Evolutionary conservation across 208 protist genomes (phyloP).

Genomic region (Crithidia fasciculata): DNA sequence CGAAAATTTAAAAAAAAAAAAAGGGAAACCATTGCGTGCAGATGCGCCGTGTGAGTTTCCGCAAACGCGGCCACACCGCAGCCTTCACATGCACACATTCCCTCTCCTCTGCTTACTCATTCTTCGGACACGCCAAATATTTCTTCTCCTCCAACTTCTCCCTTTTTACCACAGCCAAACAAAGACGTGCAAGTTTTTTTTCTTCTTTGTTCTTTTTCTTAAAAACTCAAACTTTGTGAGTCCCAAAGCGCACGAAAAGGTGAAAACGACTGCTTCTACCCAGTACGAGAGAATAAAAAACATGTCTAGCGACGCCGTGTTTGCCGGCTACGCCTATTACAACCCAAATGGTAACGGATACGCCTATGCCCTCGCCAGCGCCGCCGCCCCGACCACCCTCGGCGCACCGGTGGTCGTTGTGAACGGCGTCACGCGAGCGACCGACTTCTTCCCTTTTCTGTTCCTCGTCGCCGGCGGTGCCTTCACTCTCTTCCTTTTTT

Average conservation of each 20-base stretch:
- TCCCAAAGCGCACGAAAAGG: no score
- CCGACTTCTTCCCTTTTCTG: constrained; percentile 27
- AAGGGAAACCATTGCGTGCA: no score
- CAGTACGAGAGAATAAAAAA: no score
- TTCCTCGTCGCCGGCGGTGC: constrained; percentile 23
- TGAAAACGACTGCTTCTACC: no score
- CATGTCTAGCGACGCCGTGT: constrained; percentile 1
- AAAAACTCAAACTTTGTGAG: not conserved
- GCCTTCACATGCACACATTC: no score
- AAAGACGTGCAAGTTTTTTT: not conserved
- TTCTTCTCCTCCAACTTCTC: no score
- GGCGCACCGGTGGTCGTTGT: constrained; percentile 15
- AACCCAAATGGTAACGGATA: constrained; percentile 22
- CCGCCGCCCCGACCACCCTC: not conserved
- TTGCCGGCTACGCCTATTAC: constrained; percentile 32
- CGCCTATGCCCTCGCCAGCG: constrained; percentile 10
- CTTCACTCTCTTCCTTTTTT: constrained; percentile 25
- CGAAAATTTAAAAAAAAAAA: no score
- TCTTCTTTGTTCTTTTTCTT: constrained; percentile 8
- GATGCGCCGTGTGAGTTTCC: no score
- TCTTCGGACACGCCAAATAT: no score
- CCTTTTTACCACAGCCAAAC: no score
- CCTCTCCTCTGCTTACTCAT: no score
- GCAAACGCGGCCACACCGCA: no score
- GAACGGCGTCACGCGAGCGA: constrained; percentile 1